A percentile compares a stretch with the other conserved stretches of the same genome.
phyloP scores from a whole-genome alignment of 169 alveolate species.

The Cryptosporidium viatorum region DNA sequence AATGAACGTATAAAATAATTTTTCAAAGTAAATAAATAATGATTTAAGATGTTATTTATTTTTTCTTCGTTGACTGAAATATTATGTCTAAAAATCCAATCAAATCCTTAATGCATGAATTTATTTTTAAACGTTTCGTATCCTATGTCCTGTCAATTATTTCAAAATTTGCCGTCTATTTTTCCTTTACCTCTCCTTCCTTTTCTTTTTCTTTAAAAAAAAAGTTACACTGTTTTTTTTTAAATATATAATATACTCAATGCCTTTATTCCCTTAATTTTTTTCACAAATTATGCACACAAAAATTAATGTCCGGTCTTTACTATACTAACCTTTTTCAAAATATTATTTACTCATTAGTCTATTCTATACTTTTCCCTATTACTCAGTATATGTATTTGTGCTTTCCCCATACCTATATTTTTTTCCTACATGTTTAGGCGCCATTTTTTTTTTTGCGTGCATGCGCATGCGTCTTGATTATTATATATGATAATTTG shows the following conservation, averaged over 20 bases:
- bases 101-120: slow-evolving; percentile 36
- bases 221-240: background rate
- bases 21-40: slow-evolving; percentile 1
- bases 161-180: slow-evolving; percentile 11
- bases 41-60: background rate
- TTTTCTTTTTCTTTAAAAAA: background rate
- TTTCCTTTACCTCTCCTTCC: slow-evolving; percentile 3
- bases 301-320: slow-evolving; percentile 33
- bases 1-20: background rate
- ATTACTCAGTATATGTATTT: background rate
- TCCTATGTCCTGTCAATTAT: slow-evolving; percentile 66
- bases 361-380: background rate
- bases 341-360: background rate
- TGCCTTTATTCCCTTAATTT: background rate
- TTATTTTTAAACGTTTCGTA: slow-evolving; percentile 17
- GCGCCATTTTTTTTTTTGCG: slow-evolving; percentile 19
- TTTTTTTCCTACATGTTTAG: slow-evolving; percentile 28
- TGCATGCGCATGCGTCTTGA: slow-evolving; percentile 31
- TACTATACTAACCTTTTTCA: background rate
- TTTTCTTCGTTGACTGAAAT: background rate
- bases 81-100: slow-evolving; percentile 33
- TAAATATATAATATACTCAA: background rate
- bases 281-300: slow-evolving; percentile 11
- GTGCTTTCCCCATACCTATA: slow-evolving; percentile 22
- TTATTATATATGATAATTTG: background rate